Evolutionary conservation across 2,329 filamentous ascomycete genomes (phyloP).

Genomic region (Sclerotinia trifoliorum): DNA sequence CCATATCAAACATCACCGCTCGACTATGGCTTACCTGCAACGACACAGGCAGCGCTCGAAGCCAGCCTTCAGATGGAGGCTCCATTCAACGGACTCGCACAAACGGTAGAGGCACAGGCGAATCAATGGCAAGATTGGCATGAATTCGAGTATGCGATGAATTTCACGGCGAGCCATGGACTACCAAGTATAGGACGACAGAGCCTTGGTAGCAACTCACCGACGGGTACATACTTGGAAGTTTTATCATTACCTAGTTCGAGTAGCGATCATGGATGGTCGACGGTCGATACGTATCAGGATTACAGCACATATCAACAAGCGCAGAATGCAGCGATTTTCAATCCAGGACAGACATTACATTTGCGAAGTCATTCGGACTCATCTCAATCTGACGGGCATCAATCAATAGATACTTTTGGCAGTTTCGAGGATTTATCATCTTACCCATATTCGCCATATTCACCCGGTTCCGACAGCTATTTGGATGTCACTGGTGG

Average conservation of each 20-base stretch:
- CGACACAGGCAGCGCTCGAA: conserved; percentile 61
- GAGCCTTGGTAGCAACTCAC: conserved; percentile 62
- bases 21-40: conserved; percentile 43
- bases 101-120: conserved; percentile 57
- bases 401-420: conserved; percentile 56
- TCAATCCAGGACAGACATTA: conserved; percentile 87
- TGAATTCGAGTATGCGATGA: conserved; percentile 71
- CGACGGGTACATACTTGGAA: conserved; percentile 78
- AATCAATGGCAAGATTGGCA: conserved; percentile 73
- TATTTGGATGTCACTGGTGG: conserved; percentile 56
- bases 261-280: conserved; percentile 85
- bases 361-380: conserved; percentile 86
- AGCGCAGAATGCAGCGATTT: conserved; percentile 64
- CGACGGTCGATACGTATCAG: conserved; percentile 71
- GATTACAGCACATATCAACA: conserved; percentile 67
- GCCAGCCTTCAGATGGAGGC: conserved; percentile 60
- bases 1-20: conserved; percentile 39
- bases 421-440: conserved; percentile 79
- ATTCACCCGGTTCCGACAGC: conserved; percentile 79
- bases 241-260: conserved; percentile 78
- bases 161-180: conserved; percentile 48
- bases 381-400: conserved; percentile 72
- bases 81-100: conserved; percentile 58
- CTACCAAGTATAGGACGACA: conserved; percentile 48
- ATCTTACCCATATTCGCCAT: conserved; percentile 65